Evolutionary conservation across 805 yeast genomes (phyloP), one percentile per base, ranked within the genome.

Genomic region (Candida corydali): DNA sequence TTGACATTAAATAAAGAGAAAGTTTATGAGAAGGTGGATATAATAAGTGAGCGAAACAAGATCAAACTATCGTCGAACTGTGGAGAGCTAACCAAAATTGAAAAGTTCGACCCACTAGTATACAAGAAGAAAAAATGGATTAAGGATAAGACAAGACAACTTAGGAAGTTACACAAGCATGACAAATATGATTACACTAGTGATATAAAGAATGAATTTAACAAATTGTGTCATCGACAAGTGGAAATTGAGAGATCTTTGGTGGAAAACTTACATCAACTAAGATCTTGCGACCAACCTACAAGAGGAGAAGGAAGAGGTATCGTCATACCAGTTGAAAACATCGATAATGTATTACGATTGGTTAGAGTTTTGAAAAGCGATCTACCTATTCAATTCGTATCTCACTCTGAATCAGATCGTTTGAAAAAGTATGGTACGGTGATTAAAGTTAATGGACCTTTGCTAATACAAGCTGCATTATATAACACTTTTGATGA

Each of bases 401-500:
- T 47, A 5, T 7, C 11, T 10, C 12, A 26, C 4, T 24, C 26
- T 7, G 26, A 24, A 8, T 5, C 12, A 7, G 12, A 24, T 11
- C 14, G 8, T 24, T 24, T 24, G 11, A 26, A 26, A n/a, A 8
- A n/a, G 5, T 10, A 9, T 26, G 16, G 16, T 3, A 26, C 5
- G 5, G 28, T 26, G 5, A n/a, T 9, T 14, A n/a, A 26, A 26
- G 17, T 12, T 26, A 10, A 26, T 26, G 28, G 28, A 14, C 11
- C 28, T 5, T 26, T 51, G 16, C 37, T 45, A 17, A 26, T 45
- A 29, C 39, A 59, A 8, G 55, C 65, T 8, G 41, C 52, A 2
- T 42, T 65, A 9, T 62, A 61, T 49, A 54, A 53, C 37, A 51
- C 65, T 0, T 65, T 63, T 38, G 61, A 57, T 30, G 59, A 61